A percentile compares a stretch with the other conserved stretches of the same genome.
These are phyloP conservation scores for Scheffersomyces lignicola DNA, from an alignment of 1,139 yeast genomes.

Conservation along the genomic window DNA sequence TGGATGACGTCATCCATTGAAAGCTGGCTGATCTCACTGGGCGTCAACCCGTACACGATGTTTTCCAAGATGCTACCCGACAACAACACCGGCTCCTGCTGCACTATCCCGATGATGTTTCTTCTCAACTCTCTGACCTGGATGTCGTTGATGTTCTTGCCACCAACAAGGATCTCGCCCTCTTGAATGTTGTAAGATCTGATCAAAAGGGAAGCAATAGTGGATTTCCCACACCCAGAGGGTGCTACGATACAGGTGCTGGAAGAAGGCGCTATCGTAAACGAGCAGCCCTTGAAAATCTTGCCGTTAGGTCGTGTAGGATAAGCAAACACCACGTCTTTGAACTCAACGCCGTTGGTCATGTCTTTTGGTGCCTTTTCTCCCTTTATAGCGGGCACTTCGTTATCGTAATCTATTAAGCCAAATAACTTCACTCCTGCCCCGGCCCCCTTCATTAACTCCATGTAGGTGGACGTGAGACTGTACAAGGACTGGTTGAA, in stretches of 20 bases:
- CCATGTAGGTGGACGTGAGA: slow-evolving; percentile 52
- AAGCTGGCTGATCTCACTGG: slow-evolving; percentile 43
- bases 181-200: slow-evolving; percentile 59
- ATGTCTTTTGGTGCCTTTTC: slow-evolving; percentile 40
- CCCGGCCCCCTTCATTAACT: slow-evolving; percentile 57
- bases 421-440: slow-evolving; percentile 52
- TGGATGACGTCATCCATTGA: slow-evolving; percentile 42
- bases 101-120: slow-evolving; percentile 73
- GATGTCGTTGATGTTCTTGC: slow-evolving; percentile 58
- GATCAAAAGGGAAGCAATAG: slow-evolving; percentile 71
- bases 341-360: slow-evolving; percentile 62
- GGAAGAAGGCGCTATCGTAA: slow-evolving; percentile 65
- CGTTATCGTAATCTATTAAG: slow-evolving; percentile 44
- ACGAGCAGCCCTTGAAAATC: slow-evolving; percentile 64
- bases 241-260: slow-evolving; percentile 90
- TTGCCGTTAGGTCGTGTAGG: slow-evolving; percentile 84
- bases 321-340: slow-evolving; percentile 69
- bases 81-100: slow-evolving; percentile 83
- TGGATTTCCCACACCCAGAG: slow-evolving; percentile 90
- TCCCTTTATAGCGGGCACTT: slow-evolving; percentile 45
- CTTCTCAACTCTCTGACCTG: slow-evolving; percentile 73
- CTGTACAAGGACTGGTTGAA: slow-evolving; percentile 52
- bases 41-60: slow-evolving; percentile 71
- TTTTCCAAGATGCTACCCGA: slow-evolving; percentile 80
- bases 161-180: slow-evolving; percentile 70